Percentiles rank a stretch among this genome's conserved stretches.
Conservation (phyloP, 306 rosid genomes). For the Vigna unguiculata region DNA sequence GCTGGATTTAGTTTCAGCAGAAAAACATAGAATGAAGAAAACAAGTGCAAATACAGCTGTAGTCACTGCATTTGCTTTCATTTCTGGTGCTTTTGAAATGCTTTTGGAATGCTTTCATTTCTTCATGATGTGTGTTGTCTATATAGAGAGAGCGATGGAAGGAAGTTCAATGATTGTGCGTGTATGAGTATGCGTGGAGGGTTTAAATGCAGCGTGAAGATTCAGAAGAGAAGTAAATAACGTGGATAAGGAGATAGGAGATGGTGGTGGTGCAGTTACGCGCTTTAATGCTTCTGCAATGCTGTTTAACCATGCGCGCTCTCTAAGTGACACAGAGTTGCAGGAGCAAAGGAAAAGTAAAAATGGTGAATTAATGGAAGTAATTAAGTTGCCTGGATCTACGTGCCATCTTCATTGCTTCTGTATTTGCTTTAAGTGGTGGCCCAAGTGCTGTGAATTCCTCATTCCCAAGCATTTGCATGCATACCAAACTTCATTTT, state of each 20-base stretch:
- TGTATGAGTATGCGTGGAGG: conserved; percentile 9
- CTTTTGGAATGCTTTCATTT: background rate
- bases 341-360: background rate
- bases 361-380: conserved; percentile 33
- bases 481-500: conserved; percentile 12
- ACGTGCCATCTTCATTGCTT: conserved; percentile 49
- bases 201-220: conserved; percentile 41
- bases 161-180: background rate
- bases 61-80: conserved; percentile 60
- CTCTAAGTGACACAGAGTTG: conserved; percentile 37
- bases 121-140: background rate
- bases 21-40: conserved; percentile 49
- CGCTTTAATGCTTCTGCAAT: conserved; percentile 36
- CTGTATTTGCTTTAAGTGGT: background rate
- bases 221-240: conserved; percentile 40
- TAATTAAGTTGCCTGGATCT: conserved; percentile 43
- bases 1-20: conserved; percentile 44
- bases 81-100: conserved; percentile 49
- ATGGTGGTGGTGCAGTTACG: background rate
- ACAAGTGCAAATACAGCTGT: conserved; percentile 47
- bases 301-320: conserved; percentile 20
- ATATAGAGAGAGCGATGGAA: background rate
- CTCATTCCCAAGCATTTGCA: conserved; percentile 40
- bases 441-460: background rate
- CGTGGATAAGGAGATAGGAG: background rate